Conservation (phyloP, 352 stramenopile genomes). For the Phytophthora sp. region DNA sequence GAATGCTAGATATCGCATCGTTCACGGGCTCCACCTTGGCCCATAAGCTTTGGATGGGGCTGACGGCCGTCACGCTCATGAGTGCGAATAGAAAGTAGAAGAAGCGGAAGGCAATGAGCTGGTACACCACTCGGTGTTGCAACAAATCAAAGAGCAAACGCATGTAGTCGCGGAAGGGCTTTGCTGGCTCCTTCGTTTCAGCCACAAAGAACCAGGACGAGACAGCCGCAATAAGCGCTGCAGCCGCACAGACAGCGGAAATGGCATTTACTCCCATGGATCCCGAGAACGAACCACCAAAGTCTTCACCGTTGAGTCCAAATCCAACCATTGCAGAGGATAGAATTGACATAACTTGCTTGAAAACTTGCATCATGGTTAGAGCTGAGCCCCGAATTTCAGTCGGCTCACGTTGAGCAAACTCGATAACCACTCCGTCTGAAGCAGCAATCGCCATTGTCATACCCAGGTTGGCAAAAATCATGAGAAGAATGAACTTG, state of each 20-base stretch:
- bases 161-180: slow-evolving; percentile 20
- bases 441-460: slow-evolving; percentile 51
- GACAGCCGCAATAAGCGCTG: slow-evolving; percentile 30
- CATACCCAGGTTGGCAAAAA: slow-evolving; percentile 55
- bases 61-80: slow-evolving; percentile 39
- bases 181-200: slow-evolving; percentile 30
- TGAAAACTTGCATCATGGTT: slow-evolving; percentile 51
- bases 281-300: slow-evolving; percentile 50
- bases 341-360: slow-evolving; percentile 43
- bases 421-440: slow-evolving; percentile 56
- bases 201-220: slow-evolving; percentile 52
- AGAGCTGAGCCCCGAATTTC: slow-evolving; percentile 49
- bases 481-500: slow-evolving; percentile 67
- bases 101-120: slow-evolving; percentile 54
- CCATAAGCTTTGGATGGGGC: slow-evolving; percentile 42
- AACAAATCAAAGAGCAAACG: slow-evolving; percentile 46
- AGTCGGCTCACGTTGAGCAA: slow-evolving; percentile 58
- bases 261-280: slow-evolving; percentile 55
- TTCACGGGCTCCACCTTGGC: slow-evolving; percentile 51
- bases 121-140: slow-evolving; percentile 51
- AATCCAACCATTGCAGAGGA: slow-evolving; percentile 60
- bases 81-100: slow-evolving; percentile 47
- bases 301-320: slow-evolving; percentile 55
- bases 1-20: slow-evolving; percentile 35
- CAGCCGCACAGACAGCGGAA: slow-evolving; percentile 36